Percentiles rank a stretch among this genome's conserved stretches.
Conservation (phyloP, 176 grass and related monocot species). For the Oryza glaberrima region DNA sequence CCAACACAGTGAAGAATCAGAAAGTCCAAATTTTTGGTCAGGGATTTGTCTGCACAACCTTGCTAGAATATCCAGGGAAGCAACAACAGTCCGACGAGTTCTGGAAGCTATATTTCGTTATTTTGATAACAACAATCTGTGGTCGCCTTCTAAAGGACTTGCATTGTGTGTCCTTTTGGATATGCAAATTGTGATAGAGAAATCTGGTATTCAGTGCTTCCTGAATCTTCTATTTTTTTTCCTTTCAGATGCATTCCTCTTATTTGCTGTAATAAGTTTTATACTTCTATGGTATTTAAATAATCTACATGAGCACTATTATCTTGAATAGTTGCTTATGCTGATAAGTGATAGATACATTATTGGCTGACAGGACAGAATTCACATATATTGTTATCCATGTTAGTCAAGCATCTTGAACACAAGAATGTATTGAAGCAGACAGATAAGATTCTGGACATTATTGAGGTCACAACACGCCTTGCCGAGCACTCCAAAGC, state of each 20-base stretch:
- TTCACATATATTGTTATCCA: conserved; percentile 77
- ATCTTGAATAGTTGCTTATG: conserved; percentile 28
- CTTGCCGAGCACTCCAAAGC: conserved; percentile 77
- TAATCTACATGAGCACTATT: conserved; percentile 33
- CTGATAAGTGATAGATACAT: conserved; percentile 36
- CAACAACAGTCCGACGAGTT: conserved; percentile 82
- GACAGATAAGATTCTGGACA: conserved; percentile 79
- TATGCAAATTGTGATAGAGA: conserved; percentile 91
- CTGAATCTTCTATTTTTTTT: conserved; percentile 9
- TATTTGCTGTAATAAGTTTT: conserved; percentile 25
- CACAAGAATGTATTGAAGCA: conserved; percentile 79
- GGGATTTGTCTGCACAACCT: conserved; percentile 97
- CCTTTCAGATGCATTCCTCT: neutral
- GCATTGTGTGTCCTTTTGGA: conserved; percentile 83
- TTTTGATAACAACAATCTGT: conserved; percentile 84
- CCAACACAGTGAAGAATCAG: conserved; percentile 63
- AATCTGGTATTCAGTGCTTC: conserved; percentile 62
- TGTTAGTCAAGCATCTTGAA: conserved; percentile 94
- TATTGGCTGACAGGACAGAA: conserved; percentile 81
- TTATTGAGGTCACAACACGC: conserved; percentile 75
- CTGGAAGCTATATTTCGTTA: conserved; percentile 94
- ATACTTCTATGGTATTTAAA: conserved; percentile 3
- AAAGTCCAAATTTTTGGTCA: conserved; percentile 89
- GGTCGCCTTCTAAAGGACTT: conserved; percentile 80
- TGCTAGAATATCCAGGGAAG: conserved; percentile 92